Evolutionary conservation across 331 rosid genomes (phyloP).

Genomic region (Malus hybrid): DNA sequence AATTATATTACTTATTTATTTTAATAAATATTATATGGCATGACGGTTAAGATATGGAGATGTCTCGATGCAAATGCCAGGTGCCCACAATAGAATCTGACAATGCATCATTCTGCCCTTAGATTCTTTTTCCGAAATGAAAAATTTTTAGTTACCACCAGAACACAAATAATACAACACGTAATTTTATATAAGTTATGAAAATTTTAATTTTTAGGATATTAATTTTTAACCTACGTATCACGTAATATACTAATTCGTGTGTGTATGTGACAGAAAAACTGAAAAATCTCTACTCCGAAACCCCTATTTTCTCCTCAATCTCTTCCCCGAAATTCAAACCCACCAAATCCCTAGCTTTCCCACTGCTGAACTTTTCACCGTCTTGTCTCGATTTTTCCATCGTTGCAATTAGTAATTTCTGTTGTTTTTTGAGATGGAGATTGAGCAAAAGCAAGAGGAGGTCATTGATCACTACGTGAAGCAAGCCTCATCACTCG

Average conservation of each 20-base stretch:
- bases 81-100: background rate
- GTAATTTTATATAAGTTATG: no score
- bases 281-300: no score
- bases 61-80: no score
- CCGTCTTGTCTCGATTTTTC: background rate
- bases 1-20: no score
- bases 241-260: no score
- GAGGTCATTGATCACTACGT: conserved; percentile 74
- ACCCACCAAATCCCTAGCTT: background rate
- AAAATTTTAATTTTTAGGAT: no score
- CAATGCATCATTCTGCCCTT: background rate
- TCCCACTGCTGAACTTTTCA: background rate
- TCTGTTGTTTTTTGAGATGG: conserved; percentile 30
- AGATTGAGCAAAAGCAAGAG: conserved; percentile 85
- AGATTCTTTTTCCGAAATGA: background rate
- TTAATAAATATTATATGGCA: no score
- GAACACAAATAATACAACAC: no score
- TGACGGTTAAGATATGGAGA: no score
- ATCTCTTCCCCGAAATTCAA: background rate
- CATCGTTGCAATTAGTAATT: background rate
- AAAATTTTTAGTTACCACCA: no score
- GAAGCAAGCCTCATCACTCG: conserved; percentile 52
- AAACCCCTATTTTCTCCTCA: background rate
- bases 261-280: no score
- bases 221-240: no score